phyloP scores from a whole-genome alignment of 192 early-diverging fungal species.

The Jimgerdemannia lactiflua region DNA sequence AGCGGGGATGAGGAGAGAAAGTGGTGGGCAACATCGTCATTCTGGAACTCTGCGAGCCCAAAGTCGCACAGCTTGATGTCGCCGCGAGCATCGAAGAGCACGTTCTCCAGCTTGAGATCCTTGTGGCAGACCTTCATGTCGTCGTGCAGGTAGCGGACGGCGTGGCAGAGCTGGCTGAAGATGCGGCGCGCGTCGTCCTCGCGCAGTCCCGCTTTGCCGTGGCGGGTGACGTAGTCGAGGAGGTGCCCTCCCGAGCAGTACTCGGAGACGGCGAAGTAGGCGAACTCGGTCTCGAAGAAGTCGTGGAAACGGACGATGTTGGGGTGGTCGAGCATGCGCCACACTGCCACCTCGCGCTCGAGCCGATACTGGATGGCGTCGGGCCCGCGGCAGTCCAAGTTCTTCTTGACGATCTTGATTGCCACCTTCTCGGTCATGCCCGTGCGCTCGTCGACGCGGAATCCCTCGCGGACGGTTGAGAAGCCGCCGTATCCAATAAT shows the following conservation, averaged over 20 bases:
- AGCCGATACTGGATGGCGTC: slow-evolving; percentile 44
- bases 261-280: slow-evolving; percentile 73
- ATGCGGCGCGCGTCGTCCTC: slow-evolving; percentile 53
- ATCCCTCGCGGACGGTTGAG: slow-evolving; percentile 71
- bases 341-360: slow-evolving; percentile 68
- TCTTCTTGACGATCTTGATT: slow-evolving; percentile 68
- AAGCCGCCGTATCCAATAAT: slow-evolving; percentile 77
- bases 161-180: slow-evolving; percentile 73
- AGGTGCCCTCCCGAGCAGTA: slow-evolving; percentile 60
- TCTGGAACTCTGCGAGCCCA: slow-evolving; percentile 64
- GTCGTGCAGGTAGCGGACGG: slow-evolving; percentile 77
- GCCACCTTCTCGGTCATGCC: slow-evolving; percentile 49
- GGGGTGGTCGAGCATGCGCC: slow-evolving; percentile 63
- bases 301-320: slow-evolving; percentile 63
- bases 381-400: slow-evolving; percentile 25
- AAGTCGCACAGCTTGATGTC: slow-evolving; percentile 87
- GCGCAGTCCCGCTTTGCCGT: slow-evolving; percentile 35
- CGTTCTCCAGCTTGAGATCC: slow-evolving; percentile 94
- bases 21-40: slow-evolving; percentile 27
- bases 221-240: slow-evolving; percentile 49
- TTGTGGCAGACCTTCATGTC: slow-evolving; percentile 70
- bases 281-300: slow-evolving; percentile 64
- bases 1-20: slow-evolving; percentile 27
- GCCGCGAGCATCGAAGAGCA: slow-evolving; percentile 65
- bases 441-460: slow-evolving; percentile 34